Evolutionary conservation across 176 grass and related monocot species (phyloP).

Genomic region (Cocos nucifera): DNA sequence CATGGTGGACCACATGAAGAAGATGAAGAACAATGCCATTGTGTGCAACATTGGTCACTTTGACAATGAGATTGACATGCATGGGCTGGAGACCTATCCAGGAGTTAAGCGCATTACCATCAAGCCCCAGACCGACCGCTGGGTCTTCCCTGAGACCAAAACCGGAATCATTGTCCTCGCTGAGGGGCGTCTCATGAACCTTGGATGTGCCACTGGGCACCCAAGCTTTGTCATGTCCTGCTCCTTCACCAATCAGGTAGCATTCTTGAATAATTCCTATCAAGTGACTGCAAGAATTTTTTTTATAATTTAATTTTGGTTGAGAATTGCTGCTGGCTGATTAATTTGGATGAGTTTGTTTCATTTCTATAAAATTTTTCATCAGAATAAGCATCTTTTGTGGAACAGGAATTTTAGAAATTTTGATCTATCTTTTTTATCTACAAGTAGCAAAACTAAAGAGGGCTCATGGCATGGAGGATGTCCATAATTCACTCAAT

Average conservation of each 20-base stretch:
- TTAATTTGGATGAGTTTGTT: no score
- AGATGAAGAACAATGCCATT: conserved; percentile 99
- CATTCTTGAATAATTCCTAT: no score
- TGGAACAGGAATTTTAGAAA: no score
- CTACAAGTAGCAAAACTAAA: no score
- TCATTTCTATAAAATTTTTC: no score
- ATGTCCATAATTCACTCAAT: no score
- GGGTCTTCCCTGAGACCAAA: conserved; percentile 94
- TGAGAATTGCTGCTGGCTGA: no score
- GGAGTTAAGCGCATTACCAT: conserved; percentile 95
- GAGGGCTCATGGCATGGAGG: no score
- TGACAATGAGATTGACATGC: conserved; percentile 97
- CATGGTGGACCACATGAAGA: conserved; percentile 97
- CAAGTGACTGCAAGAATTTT: no score
- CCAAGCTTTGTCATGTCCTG: conserved; percentile 99
- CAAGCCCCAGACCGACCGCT: conserved; percentile 97
- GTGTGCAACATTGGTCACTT: conserved; percentile 99
- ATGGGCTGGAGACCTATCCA: conserved; percentile 72
- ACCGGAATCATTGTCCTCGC: conserved; percentile 83
- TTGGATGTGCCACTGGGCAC: conserved; percentile 88
- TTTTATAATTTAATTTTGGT: no score
- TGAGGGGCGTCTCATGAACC: conserved; percentile 96
- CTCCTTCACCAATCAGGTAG: conserved; percentile 97
- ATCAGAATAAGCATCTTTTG: no score
- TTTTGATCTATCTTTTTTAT: no score